phyloP scores from a whole-genome alignment of 495 filamentous ascomycete genomes.

The Neurospora tetraspora region DNA sequence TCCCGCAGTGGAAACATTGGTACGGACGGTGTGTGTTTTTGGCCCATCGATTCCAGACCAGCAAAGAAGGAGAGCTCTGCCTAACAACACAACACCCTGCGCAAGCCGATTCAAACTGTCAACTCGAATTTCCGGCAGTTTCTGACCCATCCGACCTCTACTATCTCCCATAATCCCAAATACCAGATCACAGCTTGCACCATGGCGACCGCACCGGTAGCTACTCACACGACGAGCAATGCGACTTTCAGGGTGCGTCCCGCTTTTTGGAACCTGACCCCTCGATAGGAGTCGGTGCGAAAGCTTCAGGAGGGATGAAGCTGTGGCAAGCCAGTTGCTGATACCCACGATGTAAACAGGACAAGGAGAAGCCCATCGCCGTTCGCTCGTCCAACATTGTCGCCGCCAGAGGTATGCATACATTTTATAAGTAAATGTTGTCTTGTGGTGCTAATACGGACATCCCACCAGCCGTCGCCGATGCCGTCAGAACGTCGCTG shows the following conservation, averaged over 20 bases:
- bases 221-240: slow-evolving; percentile 48
- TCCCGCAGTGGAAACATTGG: neutral
- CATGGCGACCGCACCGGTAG: slow-evolving; percentile 55
- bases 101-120: slow-evolving; percentile 5
- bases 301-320: neutral
- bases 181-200: slow-evolving; percentile 23
- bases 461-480: slow-evolving; percentile 65
- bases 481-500: slow-evolving; percentile 79
- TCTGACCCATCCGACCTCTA: slow-evolving; percentile 4
- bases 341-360: slow-evolving; percentile 41
- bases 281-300: no score
- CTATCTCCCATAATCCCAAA: slow-evolving; percentile 3
- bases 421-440: slow-evolving; percentile 1
- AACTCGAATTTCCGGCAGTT: slow-evolving; percentile 3
- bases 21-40: slow-evolving; percentile 1
- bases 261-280: neutral
- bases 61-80: slow-evolving; percentile 11
- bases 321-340: slow-evolving; percentile 22
- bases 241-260: slow-evolving; percentile 67
- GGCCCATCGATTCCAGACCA: neutral
- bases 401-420: slow-evolving; percentile 74
- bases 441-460: neutral
- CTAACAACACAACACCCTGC: slow-evolving; percentile 4
- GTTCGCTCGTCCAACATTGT: slow-evolving; percentile 93
- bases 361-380: slow-evolving; percentile 97